phyloP scores from a whole-genome alignment of 257 asterid genomes.

The Handroanthus guayacan region DNA sequence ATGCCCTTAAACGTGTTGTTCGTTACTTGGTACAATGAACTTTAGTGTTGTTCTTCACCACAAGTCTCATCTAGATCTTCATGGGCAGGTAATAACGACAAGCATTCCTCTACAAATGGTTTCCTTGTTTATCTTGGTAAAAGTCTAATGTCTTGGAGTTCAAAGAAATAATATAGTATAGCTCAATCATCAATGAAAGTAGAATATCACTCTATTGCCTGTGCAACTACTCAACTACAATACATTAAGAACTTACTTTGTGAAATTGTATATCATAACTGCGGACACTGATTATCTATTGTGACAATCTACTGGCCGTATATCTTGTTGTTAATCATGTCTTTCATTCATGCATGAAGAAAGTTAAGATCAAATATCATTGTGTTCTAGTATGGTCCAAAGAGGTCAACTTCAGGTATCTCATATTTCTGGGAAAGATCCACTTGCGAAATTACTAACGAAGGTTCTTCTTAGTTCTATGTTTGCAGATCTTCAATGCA shows the following conservation, averaged over 20 bases:
- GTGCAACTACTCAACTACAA: too few species aligned
- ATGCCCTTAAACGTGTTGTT: too few species aligned
- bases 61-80: too few species aligned
- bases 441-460: background rate
- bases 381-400: too few species aligned
- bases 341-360: too few species aligned
- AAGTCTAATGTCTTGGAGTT: background rate
- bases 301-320: background rate
- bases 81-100: background rate
- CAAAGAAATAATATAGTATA: background rate
- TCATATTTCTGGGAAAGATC: background rate
- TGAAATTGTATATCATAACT: background rate
- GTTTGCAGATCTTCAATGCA: background rate
- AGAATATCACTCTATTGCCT: background rate
- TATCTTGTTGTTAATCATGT: too few species aligned
- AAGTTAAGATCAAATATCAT: too few species aligned
- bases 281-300: background rate
- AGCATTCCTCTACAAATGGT: background rate
- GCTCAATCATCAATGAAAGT: background rate
- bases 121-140: background rate
- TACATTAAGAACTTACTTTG: background rate
- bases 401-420: background rate
- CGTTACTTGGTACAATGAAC: too few species aligned
- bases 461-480: background rate
- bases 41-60: too few species aligned